These are phyloP conservation scores for Vachellia collinsii DNA, from an alignment of 306 rosid species.

Conservation along the genomic window DNA sequence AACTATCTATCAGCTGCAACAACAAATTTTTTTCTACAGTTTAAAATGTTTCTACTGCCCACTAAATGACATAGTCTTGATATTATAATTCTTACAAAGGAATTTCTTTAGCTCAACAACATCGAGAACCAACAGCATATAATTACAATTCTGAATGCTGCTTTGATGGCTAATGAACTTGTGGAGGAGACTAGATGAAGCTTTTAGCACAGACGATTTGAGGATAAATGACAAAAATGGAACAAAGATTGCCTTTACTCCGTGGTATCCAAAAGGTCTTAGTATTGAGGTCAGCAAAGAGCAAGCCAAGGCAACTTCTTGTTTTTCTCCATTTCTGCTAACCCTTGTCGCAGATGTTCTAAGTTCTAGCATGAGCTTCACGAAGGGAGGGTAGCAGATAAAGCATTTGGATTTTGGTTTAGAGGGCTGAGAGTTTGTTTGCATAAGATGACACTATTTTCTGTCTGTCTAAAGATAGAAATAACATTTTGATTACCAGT, in stretches of 20 bases:
- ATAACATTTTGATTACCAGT: neutral
- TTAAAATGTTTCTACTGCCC: neutral
- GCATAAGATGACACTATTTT: neutral
- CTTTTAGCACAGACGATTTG: neutral
- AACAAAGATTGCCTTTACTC: neutral
- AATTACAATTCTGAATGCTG: neutral
- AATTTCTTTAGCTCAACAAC: constrained; percentile 3
- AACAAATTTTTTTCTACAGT: neutral
- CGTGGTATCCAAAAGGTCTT: neutral
- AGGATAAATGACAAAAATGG: neutral
- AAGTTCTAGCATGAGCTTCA: neutral
- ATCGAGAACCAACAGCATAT: constrained; percentile 12
- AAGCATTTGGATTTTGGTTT: neutral
- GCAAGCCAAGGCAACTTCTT: neutral
- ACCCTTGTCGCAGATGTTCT: neutral
- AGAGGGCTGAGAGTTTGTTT: neutral
- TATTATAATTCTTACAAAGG: neutral
- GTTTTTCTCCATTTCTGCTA: constrained; percentile 6
- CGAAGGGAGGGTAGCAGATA: neutral
- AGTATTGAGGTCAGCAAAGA: neutral
- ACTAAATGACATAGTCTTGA: neutral
- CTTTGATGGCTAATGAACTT: neutral
- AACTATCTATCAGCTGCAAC: neutral
- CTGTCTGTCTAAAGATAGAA: neutral
- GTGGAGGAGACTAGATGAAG: neutral